Base-by-base conservation (phyloP, 768 basidiomycete genomes). In the Fistulinella prunicolor region DNA sequence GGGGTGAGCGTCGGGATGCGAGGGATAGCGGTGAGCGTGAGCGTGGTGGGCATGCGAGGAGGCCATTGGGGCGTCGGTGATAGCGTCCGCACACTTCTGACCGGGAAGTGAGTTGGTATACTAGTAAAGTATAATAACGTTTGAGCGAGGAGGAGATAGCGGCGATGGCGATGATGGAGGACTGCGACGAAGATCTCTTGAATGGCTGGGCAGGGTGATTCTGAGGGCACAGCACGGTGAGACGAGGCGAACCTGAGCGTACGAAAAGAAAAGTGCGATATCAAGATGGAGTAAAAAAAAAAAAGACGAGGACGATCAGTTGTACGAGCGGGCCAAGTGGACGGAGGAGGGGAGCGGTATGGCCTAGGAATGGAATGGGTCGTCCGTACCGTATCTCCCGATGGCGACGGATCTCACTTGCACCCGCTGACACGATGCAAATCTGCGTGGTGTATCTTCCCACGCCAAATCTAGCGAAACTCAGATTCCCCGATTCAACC, bases 331-430 rank as follows among this genome's bases (percentile, higher is more conserved):
- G 16, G 13, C 5, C 12, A 34, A 24, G 50, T 6, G 44, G 32
- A 21, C n/a, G 42, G 41, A 51, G 51, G 40, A 43, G 53, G 46
- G 22, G 46, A 41, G 10, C 35, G 43, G 34, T 37, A 42, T 35
- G 36, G 34, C 3, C 40, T 45, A 38, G 44, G 57, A 48, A 50
- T 53, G 46, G 56, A 45, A 55, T 43, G 36, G 38, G 56, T 62
- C 72, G 76, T 73, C 73, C 65, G 68, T 64, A 63, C 60, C 70
- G 68, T 78, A 80, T 81, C 79, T 78, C 76, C 81, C 83, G 81
- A 83, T 83, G 80, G 66, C 73, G 70, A 70, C 78, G 79, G 81
- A 83, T 63, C 61, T 63, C 61, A 62, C 61, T 64, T 62, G 56
- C 51, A 53, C 55, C 54, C 62, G 59, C 46, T 58, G 53, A 52